Percentiles rank a stretch among this genome's conserved stretches.
These are phyloP conservation scores for Boletus pseudopeckii DNA, from an alignment of 768 basidiomycete species.

Conservation along the genomic window DNA sequence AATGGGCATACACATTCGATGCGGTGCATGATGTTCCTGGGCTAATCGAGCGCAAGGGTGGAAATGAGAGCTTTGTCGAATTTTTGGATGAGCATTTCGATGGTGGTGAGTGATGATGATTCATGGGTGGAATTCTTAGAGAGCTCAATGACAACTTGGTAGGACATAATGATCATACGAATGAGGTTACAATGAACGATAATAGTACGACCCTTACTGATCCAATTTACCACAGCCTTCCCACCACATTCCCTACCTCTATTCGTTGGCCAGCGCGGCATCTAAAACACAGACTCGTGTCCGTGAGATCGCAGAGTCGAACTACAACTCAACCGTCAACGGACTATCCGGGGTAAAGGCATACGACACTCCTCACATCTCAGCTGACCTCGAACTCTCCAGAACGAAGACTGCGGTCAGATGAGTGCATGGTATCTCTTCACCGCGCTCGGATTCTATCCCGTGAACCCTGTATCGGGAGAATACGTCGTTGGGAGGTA, in stretches of 20 bases:
- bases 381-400: not conserved
- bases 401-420: slow-evolving; percentile 90
- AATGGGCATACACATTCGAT: slow-evolving; percentile 76
- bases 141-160: slow-evolving; percentile 17
- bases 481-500: slow-evolving; percentile 76
- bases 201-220: slow-evolving; percentile 2
- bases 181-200: slow-evolving; percentile 45
- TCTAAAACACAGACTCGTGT: slow-evolving; percentile 70
- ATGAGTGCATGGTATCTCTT: slow-evolving; percentile 91
- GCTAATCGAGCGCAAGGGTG: slow-evolving; percentile 62
- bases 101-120: slow-evolving; percentile 34
- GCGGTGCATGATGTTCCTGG: slow-evolving; percentile 68
- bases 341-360: slow-evolving; percentile 68
- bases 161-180: slow-evolving; percentile 80
- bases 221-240: slow-evolving; percentile 52
- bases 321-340: slow-evolving; percentile 66
- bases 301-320: slow-evolving; percentile 54
- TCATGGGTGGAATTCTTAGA: not conserved
- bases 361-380: not conserved
- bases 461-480: slow-evolving; percentile 75
- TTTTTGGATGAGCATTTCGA: slow-evolving; percentile 61
- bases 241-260: slow-evolving; percentile 84
- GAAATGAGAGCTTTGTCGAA: slow-evolving; percentile 58
- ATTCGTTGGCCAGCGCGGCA: slow-evolving; percentile 67
- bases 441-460: slow-evolving; percentile 80